Percentiles rank a stretch among this genome's conserved stretches.
These are phyloP conservation scores for Hypoxylon sp. DNA, from an alignment of 2,329 filamentous ascomycete species.

Conservation along the genomic window DNA sequence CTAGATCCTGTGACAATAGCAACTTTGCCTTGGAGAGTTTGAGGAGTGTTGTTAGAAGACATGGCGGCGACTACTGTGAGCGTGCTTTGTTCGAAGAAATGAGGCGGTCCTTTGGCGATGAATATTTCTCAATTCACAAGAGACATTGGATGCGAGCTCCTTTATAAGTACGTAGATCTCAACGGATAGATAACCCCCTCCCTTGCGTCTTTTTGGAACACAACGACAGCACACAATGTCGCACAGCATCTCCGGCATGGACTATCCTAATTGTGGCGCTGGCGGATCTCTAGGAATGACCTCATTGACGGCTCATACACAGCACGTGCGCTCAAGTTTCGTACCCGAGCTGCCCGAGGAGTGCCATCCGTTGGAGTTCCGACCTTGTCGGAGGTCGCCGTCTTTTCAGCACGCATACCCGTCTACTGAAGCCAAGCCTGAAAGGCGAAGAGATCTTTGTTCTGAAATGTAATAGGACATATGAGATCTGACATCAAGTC, in stretches of 20 bases:
- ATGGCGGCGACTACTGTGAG: background rate
- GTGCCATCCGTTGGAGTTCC: constrained; percentile 12
- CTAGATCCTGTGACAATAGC: constrained; percentile 27
- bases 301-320: background rate
- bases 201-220: background rate
- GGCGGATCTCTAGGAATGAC: background rate
- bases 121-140: background rate
- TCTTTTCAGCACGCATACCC: too few species aligned
- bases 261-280: background rate
- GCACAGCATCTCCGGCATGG: background rate
- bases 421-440: background rate
- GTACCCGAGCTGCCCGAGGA: too few species aligned
- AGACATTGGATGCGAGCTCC: background rate
- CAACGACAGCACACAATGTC: background rate
- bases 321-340: too few species aligned
- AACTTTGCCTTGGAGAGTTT: constrained; percentile 21
- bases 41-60: constrained; percentile 13
- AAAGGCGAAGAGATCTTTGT: background rate
- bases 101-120: background rate
- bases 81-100: background rate
- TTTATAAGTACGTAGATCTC: constrained; percentile 4
- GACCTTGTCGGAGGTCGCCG: too few species aligned
- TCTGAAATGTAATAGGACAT: too few species aligned
- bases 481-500: background rate
- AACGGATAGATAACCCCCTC: background rate